Percentiles rank a stretch among this genome's conserved stretches.
phyloP scores from a whole-genome alignment of 495 filamentous ascomycete genomes.

The Aspergillus steynii region DNA sequence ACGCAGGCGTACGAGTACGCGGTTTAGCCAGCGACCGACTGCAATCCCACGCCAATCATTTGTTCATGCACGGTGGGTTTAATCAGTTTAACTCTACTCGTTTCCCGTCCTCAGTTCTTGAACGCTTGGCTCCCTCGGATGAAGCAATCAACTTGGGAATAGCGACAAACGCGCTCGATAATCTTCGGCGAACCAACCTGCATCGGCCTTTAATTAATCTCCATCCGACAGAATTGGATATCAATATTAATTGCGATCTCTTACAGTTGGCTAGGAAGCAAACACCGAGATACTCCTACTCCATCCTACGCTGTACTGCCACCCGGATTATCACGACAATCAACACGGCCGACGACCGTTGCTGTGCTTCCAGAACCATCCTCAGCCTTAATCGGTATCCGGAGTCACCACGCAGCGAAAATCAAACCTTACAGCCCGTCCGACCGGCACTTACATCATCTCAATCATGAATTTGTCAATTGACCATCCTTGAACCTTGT shows the following conservation, averaged over 20 bases:
- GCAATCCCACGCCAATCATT: constrained; percentile 6
- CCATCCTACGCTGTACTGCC: too few species aligned
- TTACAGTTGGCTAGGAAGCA: too few species aligned
- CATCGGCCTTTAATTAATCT: background rate
- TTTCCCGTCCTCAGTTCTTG: background rate
- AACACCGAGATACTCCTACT: too few species aligned
- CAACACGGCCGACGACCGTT: too few species aligned
- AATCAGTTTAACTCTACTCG: constrained; percentile 6
- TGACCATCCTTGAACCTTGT: too few species aligned
- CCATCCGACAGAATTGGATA: too few species aligned
- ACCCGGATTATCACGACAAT: too few species aligned
- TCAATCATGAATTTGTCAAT: too few species aligned
- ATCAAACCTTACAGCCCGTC: background rate
- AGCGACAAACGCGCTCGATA: background rate
- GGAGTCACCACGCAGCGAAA: too few species aligned
- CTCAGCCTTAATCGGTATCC: too few species aligned
- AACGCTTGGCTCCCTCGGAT: background rate
- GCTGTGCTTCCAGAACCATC: too few species aligned
- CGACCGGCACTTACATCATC: constrained; percentile 3
- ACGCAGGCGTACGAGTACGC: background rate
- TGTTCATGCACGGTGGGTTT: constrained; percentile 5
- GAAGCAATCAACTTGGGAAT: constrained; percentile 6
- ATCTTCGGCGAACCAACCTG: background rate
- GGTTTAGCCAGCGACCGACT: background rate
- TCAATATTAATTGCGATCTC: too few species aligned